Evolutionary conservation across 2,329 filamentous ascomycete species (phyloP), one percentile per base, ranked within the genome.

Genomic region (Phaeoacremonium minimum): DNA sequence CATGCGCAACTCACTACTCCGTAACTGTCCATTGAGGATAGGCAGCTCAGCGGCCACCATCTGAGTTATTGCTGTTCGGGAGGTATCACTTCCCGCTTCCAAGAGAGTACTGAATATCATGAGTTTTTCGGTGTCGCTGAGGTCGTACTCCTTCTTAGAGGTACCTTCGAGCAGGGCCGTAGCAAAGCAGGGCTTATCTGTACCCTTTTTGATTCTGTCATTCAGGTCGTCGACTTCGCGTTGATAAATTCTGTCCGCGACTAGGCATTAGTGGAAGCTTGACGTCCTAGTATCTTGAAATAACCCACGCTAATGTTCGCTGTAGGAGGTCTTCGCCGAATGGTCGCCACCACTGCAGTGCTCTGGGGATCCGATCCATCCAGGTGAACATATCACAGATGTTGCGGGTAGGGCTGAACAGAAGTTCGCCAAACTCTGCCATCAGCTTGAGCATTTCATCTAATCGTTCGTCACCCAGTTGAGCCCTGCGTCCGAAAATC

Each of bases 31-130:
- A 50, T 7, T 57, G 52, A 0, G 61, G 63, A 31, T 56, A 55
- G 20, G 50, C 48, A 3, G 54, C 32, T 35, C 48, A 7, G 54
- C 49, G 46, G 56, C 51, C 34, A 55, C 41, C 31, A 55, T 51
- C 30, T 51, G 50, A 37, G 55, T 56, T n/a, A 62, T 35, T 13
- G 40, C 50, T 42, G 61, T 53, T n/a, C 64, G 51, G 1, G 64
- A 63, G 5, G 60, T 72, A 41, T 71, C 66, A 18, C 53, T 58
- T 6, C 67, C 67, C 0, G 67, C 66, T 37, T 61, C 61, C 14
- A 71, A 55, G 8, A 69, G 45, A 13, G 56, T 51, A 5, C 55
- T 53, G 7, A 55, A 42, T 4, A 51, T 45, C 40, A 56, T 56
- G 7, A 58, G 43, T 26, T 44, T 50, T 36, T 58, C 51, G 13